Conservation (phyloP, 2,329 filamentous ascomycete species). For the Pseudomassariella vexata region DNA sequence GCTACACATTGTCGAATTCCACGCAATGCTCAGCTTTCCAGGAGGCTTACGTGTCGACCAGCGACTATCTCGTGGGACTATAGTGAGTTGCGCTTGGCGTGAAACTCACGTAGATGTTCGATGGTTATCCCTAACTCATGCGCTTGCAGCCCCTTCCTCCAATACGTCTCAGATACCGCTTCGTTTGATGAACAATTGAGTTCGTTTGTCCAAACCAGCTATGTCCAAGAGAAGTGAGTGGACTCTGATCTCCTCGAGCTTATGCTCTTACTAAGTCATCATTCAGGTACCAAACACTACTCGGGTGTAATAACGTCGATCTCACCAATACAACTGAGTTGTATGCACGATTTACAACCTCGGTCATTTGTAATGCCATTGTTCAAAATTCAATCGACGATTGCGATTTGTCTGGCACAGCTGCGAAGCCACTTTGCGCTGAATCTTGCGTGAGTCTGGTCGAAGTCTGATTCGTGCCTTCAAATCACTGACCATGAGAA, state of each 20-base stretch:
- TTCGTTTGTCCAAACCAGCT: constrained; percentile 68
- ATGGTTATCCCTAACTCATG: too few relatives aligned
- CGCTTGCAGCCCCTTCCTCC: constrained; percentile 69
- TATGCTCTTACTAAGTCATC: constrained; percentile 13
- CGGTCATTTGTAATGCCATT: constrained; percentile 87
- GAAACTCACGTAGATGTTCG: too few relatives aligned
- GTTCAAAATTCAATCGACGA: constrained; percentile 76
- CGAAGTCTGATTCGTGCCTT: not conserved
- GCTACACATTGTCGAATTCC: constrained; percentile 29
- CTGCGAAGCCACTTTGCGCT: constrained; percentile 76
- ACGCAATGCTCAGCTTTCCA: constrained; percentile 30
- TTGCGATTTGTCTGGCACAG: constrained; percentile 60
- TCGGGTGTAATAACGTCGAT: constrained; percentile 76
- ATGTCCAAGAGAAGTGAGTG: constrained; percentile 71
- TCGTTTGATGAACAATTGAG: constrained; percentile 74
- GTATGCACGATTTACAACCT: constrained; percentile 91
- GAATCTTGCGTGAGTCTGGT: constrained; percentile 70
- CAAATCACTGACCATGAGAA: constrained; percentile 22
- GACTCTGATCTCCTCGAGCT: too few relatives aligned
- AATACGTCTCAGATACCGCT: constrained; percentile 67
- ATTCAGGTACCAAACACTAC: constrained; percentile 68
- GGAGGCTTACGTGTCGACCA: constrained; percentile 29
- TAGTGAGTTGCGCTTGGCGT: constrained; percentile 17
- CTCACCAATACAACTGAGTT: constrained; percentile 72
- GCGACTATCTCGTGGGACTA: constrained; percentile 19